phyloP scores from a whole-genome alignment of 371 early-diverging fungal species.

The Mucor saturninus region DNA sequence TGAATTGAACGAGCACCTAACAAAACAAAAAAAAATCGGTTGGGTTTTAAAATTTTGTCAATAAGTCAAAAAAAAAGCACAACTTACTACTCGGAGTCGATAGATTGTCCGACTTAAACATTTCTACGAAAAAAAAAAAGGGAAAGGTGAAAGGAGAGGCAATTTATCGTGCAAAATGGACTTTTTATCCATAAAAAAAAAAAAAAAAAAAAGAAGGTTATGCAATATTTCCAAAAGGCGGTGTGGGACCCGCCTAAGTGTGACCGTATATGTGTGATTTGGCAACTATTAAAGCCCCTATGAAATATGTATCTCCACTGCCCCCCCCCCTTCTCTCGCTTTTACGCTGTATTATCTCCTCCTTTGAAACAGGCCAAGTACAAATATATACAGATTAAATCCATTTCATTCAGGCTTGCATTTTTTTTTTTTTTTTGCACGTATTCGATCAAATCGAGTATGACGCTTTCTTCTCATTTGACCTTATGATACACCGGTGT shows the following conservation, averaged over 20 bases:
- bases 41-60: neutral
- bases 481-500: too few relatives aligned
- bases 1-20: conserved; percentile 22
- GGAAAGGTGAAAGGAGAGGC: neutral
- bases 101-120: neutral
- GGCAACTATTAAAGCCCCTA: conserved; percentile 1
- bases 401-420: too few relatives aligned
- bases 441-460: too few relatives aligned
- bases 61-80: neutral
- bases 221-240: neutral
- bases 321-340: neutral
- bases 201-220: neutral
- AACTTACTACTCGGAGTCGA: conserved; percentile 2
- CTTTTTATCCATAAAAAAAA: neutral
- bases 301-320: conserved; percentile 1
- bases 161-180: neutral
- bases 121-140: neutral
- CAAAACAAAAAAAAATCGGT: neutral
- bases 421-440: too few relatives aligned
- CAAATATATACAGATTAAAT: too few relatives aligned
- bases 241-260: conserved; percentile 2
- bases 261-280: neutral
- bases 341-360: too few relatives aligned
- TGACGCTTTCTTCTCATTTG: too few relatives aligned
- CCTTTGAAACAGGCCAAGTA: too few relatives aligned